Evolutionary conservation across 148 eudicot species (phyloP), one percentile per base, ranked within the genome.

Genomic region (Amaranthus palmeri): DNA sequence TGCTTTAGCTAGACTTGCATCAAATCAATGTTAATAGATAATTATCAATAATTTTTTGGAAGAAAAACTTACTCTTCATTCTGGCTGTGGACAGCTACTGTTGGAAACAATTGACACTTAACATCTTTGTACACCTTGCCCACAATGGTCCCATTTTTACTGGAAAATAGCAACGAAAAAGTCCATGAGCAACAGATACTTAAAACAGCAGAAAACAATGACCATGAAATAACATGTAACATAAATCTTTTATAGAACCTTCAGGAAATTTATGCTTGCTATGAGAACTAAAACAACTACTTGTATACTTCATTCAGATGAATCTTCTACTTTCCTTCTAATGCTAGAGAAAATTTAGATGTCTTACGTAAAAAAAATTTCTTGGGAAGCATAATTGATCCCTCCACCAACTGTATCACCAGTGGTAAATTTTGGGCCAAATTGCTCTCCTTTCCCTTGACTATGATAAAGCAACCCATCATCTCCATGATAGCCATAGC

Each of bases 401-500:
- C 98, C 98, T 74, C 85, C 92, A 78, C 98, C 98, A 75, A 91
- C 93, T 48, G 86, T 84, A 82, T 95, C 98, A 63, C 93, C 91
- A 64, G 86, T 68, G 45, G 93, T 81, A 77, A 71, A 91, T 7
- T 78, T 84, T 60, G 97, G 93, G 72, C 97, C 98, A 82, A 91
- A 91, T 42, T 78, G 54, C 60, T 95, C 98, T 69, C 97, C 97
- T 67, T 86, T 89, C 52, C 88, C 97, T 42, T 84, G 91, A 54
- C 98, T 97, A 71, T 82, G 97, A 78, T 88, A 95, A 73, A 91
- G 93, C 4, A 77, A 72, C 44, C 98, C 98, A 77, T 95, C 93
- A 78, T 91, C 98, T 51, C 96, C 98, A 70, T 89, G 98, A 86
- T 95, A 95, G n/a, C 98, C 98, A 56, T 75, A 95, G 80, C 96